These are phyloP conservation scores for Cryptococcus sp. DNA, from an alignment of 1,284 basidiomycete genomes.

Conservation along the genomic window DNA sequence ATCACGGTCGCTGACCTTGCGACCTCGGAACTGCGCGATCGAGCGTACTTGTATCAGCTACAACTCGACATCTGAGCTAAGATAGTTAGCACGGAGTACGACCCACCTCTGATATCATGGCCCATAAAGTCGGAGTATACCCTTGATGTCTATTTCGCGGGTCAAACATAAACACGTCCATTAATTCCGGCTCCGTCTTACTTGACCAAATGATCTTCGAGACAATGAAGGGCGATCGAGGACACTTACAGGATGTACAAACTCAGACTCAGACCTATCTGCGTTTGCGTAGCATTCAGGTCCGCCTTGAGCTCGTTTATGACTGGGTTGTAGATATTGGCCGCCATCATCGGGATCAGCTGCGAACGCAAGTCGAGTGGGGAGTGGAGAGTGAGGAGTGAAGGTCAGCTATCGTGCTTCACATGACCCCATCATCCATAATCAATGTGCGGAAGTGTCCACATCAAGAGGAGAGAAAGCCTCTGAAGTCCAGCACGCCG, in stretches of 20 bases:
- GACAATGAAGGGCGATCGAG: no score
- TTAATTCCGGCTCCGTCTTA: neutral
- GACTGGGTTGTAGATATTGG: slow-evolving; percentile 49
- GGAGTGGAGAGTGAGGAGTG: no score
- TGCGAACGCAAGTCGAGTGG: slow-evolving; percentile 34
- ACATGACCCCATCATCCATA: no score
- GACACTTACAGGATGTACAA: slow-evolving; percentile 66
- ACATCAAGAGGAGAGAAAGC: no score
- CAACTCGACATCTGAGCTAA: neutral
- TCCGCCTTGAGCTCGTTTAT: slow-evolving; percentile 67
- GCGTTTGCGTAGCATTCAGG: slow-evolving; percentile 64
- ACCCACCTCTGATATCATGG: slow-evolving; percentile 35
- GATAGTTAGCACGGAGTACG: neutral
- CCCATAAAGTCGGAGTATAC: slow-evolving; percentile 44
- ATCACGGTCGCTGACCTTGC: slow-evolving; percentile 61
- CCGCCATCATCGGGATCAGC: slow-evolving; percentile 67
- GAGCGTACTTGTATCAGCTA: neutral
- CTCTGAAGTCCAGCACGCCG: no score
- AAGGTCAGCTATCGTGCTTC: no score
- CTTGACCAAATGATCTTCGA: neutral
- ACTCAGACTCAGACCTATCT: slow-evolving; percentile 73
- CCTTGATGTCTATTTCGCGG: slow-evolving; percentile 42
- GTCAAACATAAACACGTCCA: neutral
- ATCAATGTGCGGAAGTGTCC: no score
- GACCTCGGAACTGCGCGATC: slow-evolving; percentile 61